phyloP scores from a whole-genome alignment of 1,284 basidiomycete species.

The Fomitopsis palustris region DNA sequence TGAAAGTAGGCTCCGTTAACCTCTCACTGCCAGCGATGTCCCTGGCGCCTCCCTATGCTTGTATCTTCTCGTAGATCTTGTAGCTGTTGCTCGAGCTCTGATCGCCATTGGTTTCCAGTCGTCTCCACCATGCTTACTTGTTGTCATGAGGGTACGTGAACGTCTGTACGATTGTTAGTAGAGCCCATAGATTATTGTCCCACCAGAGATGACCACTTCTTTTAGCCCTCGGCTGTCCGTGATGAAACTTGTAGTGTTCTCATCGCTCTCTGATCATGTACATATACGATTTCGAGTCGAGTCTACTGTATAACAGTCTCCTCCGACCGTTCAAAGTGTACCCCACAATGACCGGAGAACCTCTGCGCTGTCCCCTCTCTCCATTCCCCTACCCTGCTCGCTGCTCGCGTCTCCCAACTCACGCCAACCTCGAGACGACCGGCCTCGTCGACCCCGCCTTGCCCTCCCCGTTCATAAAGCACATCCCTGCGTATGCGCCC shows the following conservation, averaged over 20 bases:
- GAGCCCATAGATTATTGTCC: conserved; percentile 24
- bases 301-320: not conserved
- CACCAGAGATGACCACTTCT: conserved; percentile 4
- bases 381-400: too few species aligned
- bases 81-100: conserved; percentile 21
- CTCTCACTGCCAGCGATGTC: conserved; percentile 11
- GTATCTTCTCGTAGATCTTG: conserved; percentile 23
- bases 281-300: not conserved
- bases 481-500: not conserved
- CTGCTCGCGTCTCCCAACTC: too few species aligned
- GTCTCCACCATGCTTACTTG: conserved; percentile 15
- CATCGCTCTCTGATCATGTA: not conserved
- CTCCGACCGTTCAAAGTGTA: not conserved
- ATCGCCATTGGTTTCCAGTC: conserved; percentile 15
- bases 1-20: not conserved
- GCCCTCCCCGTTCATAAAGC: not conserved
- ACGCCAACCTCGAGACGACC: not conserved
- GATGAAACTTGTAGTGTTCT: conserved; percentile 1
- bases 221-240: not conserved
- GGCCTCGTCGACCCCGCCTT: not conserved
- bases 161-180: conserved; percentile 27
- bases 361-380: too few species aligned
- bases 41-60: conserved; percentile 12
- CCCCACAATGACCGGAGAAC: too few species aligned
- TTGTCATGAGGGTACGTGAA: conserved; percentile 12